Evolutionary conservation across 768 basidiomycete genomes (phyloP).

Genomic region (Kwoniella sp.): DNA sequence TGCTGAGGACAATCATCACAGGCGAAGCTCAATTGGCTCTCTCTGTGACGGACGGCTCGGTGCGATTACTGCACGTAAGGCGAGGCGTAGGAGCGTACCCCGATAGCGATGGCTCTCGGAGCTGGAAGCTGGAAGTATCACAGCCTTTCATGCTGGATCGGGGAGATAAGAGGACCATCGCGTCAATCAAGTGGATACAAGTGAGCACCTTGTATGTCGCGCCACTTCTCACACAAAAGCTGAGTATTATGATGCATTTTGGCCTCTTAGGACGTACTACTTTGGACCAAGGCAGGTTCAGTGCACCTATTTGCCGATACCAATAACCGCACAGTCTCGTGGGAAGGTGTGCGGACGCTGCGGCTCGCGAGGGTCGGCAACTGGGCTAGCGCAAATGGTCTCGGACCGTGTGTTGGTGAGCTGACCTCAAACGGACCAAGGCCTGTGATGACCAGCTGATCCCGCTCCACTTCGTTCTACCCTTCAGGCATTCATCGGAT

Average conservation of each 20-base stretch:
- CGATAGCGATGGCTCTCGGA: not conserved
- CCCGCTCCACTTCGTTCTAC: not conserved
- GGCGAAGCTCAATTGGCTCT: conserved; percentile 29
- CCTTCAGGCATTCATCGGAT: conserved; percentile 33
- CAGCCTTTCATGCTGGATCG: conserved; percentile 6
- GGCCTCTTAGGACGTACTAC: conserved; percentile 24
- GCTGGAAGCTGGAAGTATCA: conserved; percentile 21
- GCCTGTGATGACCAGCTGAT: too few species aligned
- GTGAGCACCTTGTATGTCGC: conserved; percentile 29
- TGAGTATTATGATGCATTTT: not conserved
- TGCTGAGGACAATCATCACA: conserved; percentile 1
- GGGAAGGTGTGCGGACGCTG: conserved; percentile 24
- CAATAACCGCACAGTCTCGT: conserved; percentile 6
- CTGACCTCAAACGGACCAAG: not conserved
- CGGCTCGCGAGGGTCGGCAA: conserved; percentile 35
- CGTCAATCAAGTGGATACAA: conserved; percentile 32
- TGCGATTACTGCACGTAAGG: conserved; percentile 23
- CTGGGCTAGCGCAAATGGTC: conserved; percentile 46
- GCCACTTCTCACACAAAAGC: too few species aligned
- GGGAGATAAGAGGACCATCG: conserved; percentile 32
- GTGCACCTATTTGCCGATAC: conserved; percentile 32
- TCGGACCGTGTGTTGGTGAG: conserved; percentile 39
- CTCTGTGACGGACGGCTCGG: conserved; percentile 31
- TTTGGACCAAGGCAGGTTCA: conserved; percentile 43
- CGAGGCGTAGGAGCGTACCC: conserved; percentile 1